phyloP scores from a whole-genome alignment of 768 basidiomycete species.

The Suillus clintonianus region DNA sequence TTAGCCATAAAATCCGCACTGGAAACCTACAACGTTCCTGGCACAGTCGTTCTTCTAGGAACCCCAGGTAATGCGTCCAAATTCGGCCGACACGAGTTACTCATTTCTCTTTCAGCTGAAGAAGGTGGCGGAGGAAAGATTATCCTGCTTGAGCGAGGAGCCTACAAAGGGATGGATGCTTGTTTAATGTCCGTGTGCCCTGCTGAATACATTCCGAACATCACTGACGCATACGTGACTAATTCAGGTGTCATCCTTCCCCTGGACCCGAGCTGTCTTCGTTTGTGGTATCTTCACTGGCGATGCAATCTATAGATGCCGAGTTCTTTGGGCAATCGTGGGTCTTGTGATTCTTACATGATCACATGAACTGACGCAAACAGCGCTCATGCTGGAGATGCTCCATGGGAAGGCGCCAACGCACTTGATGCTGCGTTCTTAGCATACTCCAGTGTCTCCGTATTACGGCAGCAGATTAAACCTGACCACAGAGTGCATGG shows the following conservation, averaged over 20 bases:
- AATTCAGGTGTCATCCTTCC: constrained; percentile 70
- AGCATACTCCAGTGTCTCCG: constrained; percentile 77
- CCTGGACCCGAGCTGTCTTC: constrained; percentile 54
- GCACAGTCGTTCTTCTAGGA: constrained; percentile 73
- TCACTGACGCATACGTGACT: constrained; percentile 15
- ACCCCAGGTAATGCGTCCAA: constrained; percentile 57
- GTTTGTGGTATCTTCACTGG: constrained; percentile 54
- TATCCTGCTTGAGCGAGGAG: constrained; percentile 71
- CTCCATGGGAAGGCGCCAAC: constrained; percentile 86
- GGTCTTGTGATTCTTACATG: constrained; percentile 20
- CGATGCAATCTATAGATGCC: constrained; percentile 64
- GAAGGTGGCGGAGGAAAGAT: constrained; percentile 81
- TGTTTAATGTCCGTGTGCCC: constrained; percentile 62
- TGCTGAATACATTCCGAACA: constrained; percentile 3
- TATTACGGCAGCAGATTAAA: constrained; percentile 84
- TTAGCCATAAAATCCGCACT: constrained; percentile 73
- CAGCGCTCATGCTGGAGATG: constrained; percentile 78
- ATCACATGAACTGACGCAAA: constrained; percentile 8
- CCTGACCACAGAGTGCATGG: constrained; percentile 83
- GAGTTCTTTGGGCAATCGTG: constrained; percentile 79
- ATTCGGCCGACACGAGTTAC: neutral
- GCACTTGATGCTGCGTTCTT: constrained; percentile 88
- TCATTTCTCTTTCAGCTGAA: constrained; percentile 52
- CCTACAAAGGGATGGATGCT: constrained; percentile 77
- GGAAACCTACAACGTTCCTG: constrained; percentile 59